Conservation (phyloP, 2,329 filamentous ascomycete species). For the Apiospora rasikravindrae region DNA sequence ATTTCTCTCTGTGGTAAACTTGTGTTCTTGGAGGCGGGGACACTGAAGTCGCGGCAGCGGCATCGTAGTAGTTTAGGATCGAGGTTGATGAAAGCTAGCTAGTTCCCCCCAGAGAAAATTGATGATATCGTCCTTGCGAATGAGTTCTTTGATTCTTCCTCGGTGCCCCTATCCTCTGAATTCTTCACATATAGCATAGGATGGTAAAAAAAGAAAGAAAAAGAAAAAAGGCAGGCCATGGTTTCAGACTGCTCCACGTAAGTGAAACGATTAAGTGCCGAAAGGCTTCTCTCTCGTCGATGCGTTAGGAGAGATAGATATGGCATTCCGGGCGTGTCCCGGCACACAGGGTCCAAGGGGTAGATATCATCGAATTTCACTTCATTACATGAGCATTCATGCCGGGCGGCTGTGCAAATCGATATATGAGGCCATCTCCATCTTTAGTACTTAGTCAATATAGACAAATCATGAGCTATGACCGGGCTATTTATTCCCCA, state of each 20-base stretch:
- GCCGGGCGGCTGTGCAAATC: not conserved
- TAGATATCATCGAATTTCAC: not conserved
- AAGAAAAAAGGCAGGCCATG: no score
- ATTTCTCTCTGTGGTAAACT: not conserved
- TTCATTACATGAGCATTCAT: not conserved
- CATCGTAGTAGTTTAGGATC: conserved; percentile 7
- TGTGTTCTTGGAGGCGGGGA: not conserved
- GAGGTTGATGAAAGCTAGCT: not conserved
- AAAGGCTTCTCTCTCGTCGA: not conserved
- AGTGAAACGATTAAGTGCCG: not conserved
- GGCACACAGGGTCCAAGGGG: not conserved
- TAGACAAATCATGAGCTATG: not conserved
- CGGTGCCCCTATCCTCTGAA: not conserved
- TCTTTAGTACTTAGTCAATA: not conserved
- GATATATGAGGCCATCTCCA: not conserved
- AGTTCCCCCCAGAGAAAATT: not conserved
- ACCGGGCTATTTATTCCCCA: not conserved
- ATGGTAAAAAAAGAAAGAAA: not conserved
- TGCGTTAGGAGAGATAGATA: not conserved
- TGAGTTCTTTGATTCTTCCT: not conserved
- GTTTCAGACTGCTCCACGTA: not conserved
- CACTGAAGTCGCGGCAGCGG: not conserved
- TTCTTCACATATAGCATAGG: not conserved
- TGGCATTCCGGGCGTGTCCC: not conserved
- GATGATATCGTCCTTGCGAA: conserved; percentile 3